A percentile compares a stretch with the other conserved stretches of the same genome.
phyloP scores from a whole-genome alignment of 345 rosid species.

The Iberis pinnata region DNA sequence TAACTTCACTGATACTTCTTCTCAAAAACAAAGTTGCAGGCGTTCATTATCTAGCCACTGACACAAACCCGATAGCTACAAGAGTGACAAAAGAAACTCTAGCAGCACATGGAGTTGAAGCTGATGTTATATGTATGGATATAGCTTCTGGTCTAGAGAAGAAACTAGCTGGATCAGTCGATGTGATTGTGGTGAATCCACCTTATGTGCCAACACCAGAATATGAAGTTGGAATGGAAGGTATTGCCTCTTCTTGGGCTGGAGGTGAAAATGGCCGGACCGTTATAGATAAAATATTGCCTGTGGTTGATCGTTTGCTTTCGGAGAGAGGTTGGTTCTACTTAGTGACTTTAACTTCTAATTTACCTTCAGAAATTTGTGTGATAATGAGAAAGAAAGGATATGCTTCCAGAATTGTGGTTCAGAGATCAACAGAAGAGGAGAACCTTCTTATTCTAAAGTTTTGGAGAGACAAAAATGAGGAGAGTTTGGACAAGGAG shows the following conservation, averaged over 20 bases:
- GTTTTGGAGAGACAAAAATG: conserved; percentile 46
- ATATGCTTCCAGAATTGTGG: conserved; percentile 55
- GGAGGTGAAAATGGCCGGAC: conserved; percentile 73
- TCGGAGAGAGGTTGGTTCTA: conserved; percentile 78
- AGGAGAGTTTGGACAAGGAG: conserved; percentile 12
- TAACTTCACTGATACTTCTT: conserved; percentile 73
- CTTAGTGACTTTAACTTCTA: conserved; percentile 53
- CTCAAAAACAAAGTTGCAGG: conserved; percentile 39
- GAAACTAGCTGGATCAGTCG: conserved; percentile 57
- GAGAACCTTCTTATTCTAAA: conserved; percentile 58
- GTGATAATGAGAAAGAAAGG: conserved; percentile 59
- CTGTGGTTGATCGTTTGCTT: conserved; percentile 51
- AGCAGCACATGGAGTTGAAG: conserved; percentile 59
- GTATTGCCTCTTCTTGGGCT: conserved; percentile 83
- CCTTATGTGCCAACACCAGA: conserved; percentile 96
- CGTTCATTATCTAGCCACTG: conserved; percentile 55
- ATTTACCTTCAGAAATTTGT: conserved; percentile 59
- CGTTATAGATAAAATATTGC: conserved; percentile 57
- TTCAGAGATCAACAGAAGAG: conserved; percentile 77
- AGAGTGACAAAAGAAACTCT: conserved; percentile 53
- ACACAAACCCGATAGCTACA: conserved; percentile 56
- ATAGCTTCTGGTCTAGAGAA: conserved; percentile 63
- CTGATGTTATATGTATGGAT: conserved; percentile 54
- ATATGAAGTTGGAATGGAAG: conserved; percentile 60
- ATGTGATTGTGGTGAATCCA: conserved; percentile 82